Evolutionary conservation across 83 land plant species (phyloP), one percentile per base, ranked within the genome.

Genomic region (Picea engelmannii): DNA sequence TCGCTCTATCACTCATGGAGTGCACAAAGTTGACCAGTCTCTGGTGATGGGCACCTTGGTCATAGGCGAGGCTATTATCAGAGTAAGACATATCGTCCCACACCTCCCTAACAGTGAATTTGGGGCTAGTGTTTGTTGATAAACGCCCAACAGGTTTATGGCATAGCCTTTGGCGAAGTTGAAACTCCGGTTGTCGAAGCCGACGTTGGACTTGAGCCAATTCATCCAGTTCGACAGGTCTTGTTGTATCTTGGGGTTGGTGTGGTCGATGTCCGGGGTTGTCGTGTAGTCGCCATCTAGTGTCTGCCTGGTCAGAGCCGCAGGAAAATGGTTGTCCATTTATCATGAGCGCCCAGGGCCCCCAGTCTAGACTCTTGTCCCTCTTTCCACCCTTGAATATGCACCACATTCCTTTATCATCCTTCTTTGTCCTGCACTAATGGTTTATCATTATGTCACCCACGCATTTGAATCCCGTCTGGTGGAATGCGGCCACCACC

Each of bases 221-320:
- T 27, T 27, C 31, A 27, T 27, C 31, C 44, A 42, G 7, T 42
- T 42, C 7, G 47, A 42, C 47, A 42, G 7, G 7, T 42, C 6
- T 42, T 42, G 73, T 73, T 93, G 93, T 4, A 91, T 91, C 27
- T 75, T 71, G 4, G 84, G 79, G 62, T 89, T 93, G 25, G 90
- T 79, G 65, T 91, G 95, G 80, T 91, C 92, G 5, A 93, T 80
- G 82, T 93, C 95, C 5, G 95, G 95, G 1, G 95, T 90, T 18
- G 84, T 81, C 4, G 58, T 83, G 73, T 61, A 91, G 81, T 64
- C 87, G 23, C 82, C 89, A 40, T 12, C 96, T 92, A 40, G 88
- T 81, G 78, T 91, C 80, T 40, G 69, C 24, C 40, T 74, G 68
- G 42, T 92, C 94, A 0, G 44, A 64, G 67, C 94, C 90, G 44